phyloP scores from a whole-genome alignment of 73 alveolate genomes.

The Urostyla sp. region DNA sequence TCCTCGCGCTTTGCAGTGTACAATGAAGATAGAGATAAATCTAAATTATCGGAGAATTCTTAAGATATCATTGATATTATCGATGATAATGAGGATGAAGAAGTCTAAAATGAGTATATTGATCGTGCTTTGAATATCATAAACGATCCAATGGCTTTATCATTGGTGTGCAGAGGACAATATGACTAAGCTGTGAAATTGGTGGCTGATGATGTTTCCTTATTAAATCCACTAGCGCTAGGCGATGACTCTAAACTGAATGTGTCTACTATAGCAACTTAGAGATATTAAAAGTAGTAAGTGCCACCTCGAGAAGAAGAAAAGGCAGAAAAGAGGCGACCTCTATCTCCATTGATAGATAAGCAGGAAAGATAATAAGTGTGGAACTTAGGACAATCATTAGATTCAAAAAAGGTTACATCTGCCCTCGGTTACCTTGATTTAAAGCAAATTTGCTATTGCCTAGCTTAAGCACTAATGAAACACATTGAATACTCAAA shows the following conservation, averaged over 20 bases:
- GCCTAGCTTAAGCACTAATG: conserved; percentile 65
- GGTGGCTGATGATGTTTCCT: conserved; percentile 20
- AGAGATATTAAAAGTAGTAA: conserved; percentile 14
- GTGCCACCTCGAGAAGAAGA: conserved; percentile 13
- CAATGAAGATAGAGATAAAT: conserved; percentile 28
- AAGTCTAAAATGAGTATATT: neutral
- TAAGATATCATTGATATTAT: neutral
- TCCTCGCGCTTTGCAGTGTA: conserved; percentile 5
- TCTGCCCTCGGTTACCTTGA: conserved; percentile 72
- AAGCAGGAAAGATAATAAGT: conserved; percentile 57
- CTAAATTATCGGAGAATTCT: neutral
- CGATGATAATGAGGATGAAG: neutral
- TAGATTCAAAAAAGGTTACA: conserved; percentile 64
- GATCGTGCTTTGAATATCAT: conserved; percentile 39
- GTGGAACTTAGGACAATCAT: conserved; percentile 58
- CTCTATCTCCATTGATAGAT: conserved; percentile 49
- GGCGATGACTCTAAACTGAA: conserved; percentile 50
- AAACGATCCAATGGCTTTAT: conserved; percentile 50
- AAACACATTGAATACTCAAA: conserved; percentile 62
- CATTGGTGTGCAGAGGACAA: conserved; percentile 21
- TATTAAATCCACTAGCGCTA: conserved; percentile 10
- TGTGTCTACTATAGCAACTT: conserved; percentile 1
- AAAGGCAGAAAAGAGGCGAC: neutral
- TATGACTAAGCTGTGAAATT: conserved; percentile 6
- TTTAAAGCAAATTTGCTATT: conserved; percentile 44